phyloP scores from a whole-genome alignment of 805 yeast species.

The Maudiozyma serrabonitensis region DNA sequence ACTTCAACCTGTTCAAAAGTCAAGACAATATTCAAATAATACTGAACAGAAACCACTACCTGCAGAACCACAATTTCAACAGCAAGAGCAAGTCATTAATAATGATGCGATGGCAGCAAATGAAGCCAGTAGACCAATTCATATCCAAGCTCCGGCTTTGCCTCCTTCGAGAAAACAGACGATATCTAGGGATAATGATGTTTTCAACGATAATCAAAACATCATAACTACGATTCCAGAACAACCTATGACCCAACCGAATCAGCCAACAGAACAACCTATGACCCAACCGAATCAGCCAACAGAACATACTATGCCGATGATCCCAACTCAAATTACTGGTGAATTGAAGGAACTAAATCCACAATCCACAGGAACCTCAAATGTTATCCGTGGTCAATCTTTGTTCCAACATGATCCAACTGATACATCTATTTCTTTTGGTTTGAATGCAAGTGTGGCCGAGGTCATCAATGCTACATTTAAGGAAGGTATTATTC shows the following conservation, averaged over 20 bases:
- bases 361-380: slow-evolving; percentile 39
- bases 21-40: slow-evolving; percentile 14
- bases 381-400: slow-evolving; percentile 24
- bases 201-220: background rate
- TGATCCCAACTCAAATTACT: slow-evolving; percentile 21
- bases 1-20: slow-evolving; percentile 28
- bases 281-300: slow-evolving; percentile 15
- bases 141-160: slow-evolving; percentile 41
- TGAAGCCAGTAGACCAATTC: slow-evolving; percentile 12
- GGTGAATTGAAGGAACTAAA: slow-evolving; percentile 28
- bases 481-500: slow-evolving; percentile 56
- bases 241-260: background rate
- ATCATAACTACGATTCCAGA: background rate
- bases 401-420: slow-evolving; percentile 39
- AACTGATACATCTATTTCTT: slow-evolving; percentile 28
- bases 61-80: slow-evolving; percentile 11
- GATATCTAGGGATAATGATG: slow-evolving; percentile 1
- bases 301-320: slow-evolving; percentile 6
- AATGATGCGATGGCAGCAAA: background rate
- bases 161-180: slow-evolving; percentile 45
- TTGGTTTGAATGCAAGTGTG: slow-evolving; percentile 73
- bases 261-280: slow-evolving; percentile 17
- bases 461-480: slow-evolving; percentile 79
- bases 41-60: slow-evolving; percentile 17
- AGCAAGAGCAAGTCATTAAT: background rate